These are phyloP conservation scores for Porcisia deanei DNA, from an alignment of 208 protist genomes.

Conservation along the genomic window DNA sequence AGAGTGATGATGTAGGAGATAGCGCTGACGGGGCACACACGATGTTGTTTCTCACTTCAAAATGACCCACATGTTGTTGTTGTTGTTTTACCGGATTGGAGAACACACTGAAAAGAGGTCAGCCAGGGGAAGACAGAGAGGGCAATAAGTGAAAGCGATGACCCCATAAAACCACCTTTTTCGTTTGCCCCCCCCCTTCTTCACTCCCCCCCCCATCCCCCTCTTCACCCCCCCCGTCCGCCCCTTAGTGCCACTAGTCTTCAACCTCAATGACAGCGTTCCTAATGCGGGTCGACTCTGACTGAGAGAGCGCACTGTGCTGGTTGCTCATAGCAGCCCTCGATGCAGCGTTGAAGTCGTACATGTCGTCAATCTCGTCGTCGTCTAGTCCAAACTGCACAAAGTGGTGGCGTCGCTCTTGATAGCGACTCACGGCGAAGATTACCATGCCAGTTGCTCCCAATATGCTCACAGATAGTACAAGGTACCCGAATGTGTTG, in stretches of 20 bases:
- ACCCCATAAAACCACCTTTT: not conserved
- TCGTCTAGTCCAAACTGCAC: slow-evolving; percentile 75
- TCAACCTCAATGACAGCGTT: slow-evolving; percentile 85
- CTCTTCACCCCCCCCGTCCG: too few species aligned
- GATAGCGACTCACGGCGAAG: slow-evolving; percentile 66
- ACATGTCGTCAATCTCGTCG: slow-evolving; percentile 84
- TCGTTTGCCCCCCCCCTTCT: too few species aligned
- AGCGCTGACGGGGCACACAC: not conserved
- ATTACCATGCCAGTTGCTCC: slow-evolving; percentile 34
- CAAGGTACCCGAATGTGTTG: slow-evolving; percentile 3
- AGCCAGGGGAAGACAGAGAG: not conserved
- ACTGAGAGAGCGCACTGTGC: slow-evolving; percentile 3
- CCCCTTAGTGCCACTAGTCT: slow-evolving; percentile 34
- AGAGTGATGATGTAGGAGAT: not conserved
- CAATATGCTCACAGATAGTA: slow-evolving; percentile 13
- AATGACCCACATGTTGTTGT: not conserved
- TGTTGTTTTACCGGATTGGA: not conserved
- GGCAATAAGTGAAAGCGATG: not conserved
- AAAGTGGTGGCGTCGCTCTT: slow-evolving; percentile 75
- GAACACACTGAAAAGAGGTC: not conserved
- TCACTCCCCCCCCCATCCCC: not conserved
- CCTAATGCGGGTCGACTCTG: slow-evolving; percentile 18
- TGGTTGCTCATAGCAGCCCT: slow-evolving; percentile 10
- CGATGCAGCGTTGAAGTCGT: slow-evolving; percentile 33
- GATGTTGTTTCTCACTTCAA: not conserved